Percentiles rank a stretch among this genome's conserved stretches.
Conservation (phyloP, 2,329 filamentous ascomycete genomes). For the Neofusicoccum parvum region DNA sequence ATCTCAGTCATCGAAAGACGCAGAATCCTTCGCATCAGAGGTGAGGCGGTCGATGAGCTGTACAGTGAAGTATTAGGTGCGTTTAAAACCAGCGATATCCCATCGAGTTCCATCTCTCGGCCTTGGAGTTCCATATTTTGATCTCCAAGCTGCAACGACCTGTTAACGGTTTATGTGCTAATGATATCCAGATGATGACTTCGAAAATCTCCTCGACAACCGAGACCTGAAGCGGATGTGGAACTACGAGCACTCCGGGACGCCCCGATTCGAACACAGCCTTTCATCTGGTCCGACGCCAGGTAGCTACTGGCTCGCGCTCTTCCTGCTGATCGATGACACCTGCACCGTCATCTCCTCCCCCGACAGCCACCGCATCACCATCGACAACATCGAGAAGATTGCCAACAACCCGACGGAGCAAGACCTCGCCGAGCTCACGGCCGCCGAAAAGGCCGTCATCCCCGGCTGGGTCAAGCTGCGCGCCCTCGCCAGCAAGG, state of each 20-base stretch:
- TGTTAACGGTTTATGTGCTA: neutral
- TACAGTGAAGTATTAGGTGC: conserved; percentile 4
- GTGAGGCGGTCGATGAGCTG: conserved; percentile 7
- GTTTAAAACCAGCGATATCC: neutral
- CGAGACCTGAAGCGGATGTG: conserved; percentile 17
- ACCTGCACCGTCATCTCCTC: conserved; percentile 15
- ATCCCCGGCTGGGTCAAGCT: conserved; percentile 20
- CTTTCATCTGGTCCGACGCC: conserved; percentile 3
- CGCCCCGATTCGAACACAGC: neutral
- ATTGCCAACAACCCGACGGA: conserved; percentile 6
- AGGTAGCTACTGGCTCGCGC: conserved; percentile 14
- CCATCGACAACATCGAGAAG: neutral
- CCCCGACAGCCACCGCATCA: conserved; percentile 8
- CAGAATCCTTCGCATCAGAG: conserved; percentile 6
- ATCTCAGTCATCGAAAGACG: conserved; percentile 17
- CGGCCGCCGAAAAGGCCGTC: conserved; percentile 5
- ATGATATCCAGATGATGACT: conserved; percentile 3
- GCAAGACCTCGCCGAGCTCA: conserved; percentile 15
- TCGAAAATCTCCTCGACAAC: conserved; percentile 13
- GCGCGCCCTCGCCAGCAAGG: conserved; percentile 12
- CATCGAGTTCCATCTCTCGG: too few relatives aligned
- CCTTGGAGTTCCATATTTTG: too few relatives aligned
- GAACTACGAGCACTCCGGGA: conserved; percentile 18
- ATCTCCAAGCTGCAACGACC: too few relatives aligned
- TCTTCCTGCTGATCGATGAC: conserved; percentile 17